Evolutionary conservation across 1,139 yeast species (phyloP).

Genomic region (Candida tropicalis): DNA sequence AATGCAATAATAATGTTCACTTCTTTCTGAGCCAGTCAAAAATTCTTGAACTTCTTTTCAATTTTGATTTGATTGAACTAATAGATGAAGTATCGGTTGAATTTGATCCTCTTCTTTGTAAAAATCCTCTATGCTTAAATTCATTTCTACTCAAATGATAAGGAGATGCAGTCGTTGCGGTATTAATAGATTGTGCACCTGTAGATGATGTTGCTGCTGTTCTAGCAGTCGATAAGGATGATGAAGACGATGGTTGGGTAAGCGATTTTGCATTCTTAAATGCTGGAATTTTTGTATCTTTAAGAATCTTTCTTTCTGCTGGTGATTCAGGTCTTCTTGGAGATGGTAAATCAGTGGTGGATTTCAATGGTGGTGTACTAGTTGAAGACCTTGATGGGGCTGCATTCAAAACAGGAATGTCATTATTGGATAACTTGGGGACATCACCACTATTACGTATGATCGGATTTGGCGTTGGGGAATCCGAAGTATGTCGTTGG

Average conservation of each 20-base stretch:
- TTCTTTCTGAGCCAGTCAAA: conserved; percentile 19
- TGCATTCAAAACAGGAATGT: too few relatives aligned
- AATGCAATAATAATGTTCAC: neutral
- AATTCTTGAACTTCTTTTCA: conserved; percentile 14
- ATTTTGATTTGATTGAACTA: conserved; percentile 6
- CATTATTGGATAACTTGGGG: neutral
- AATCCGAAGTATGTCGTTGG: too few relatives aligned
- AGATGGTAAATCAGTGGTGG: conserved; percentile 10
- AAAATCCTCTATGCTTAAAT: conserved; percentile 2
- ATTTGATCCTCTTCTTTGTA: conserved; percentile 4
- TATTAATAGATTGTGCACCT: neutral
- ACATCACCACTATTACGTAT: neutral
- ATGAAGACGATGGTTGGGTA: conserved; percentile 7
- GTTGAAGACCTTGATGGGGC: neutral
- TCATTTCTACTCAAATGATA: conserved; percentile 8
- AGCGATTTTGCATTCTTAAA: conserved; percentile 17
- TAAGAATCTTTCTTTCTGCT: conserved; percentile 31
- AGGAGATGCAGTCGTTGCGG: conserved; percentile 3
- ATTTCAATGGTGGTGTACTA: neutral
- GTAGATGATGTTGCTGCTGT: conserved; percentile 3
- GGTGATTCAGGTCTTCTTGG: conserved; percentile 33
- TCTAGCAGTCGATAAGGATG: conserved; percentile 9
- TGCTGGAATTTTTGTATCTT: conserved; percentile 33
- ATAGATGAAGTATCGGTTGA: conserved; percentile 6
- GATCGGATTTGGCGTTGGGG: neutral